Evolutionary conservation across 2,329 filamentous ascomycete genomes (phyloP), one percentile per base, ranked within the genome.

Genomic region (Emergomyces orientalis): DNA sequence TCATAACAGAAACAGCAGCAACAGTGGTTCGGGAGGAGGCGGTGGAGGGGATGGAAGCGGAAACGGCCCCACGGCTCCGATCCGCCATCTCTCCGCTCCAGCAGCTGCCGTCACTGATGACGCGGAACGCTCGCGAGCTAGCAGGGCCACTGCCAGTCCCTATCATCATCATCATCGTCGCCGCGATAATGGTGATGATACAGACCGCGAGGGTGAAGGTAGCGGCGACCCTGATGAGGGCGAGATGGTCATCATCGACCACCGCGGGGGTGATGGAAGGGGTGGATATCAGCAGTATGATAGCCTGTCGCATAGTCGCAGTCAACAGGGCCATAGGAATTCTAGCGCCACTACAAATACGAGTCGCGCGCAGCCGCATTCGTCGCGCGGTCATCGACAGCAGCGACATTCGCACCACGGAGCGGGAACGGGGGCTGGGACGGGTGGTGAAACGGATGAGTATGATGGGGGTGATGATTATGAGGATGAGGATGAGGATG

Each of bases 401-500:
- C 56, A 43, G n/a, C 58, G 43, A 7, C 30, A 32, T 30, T 59
- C 39, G 17, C 22, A 22, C 19, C 34, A 25, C 5, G 56, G 56
- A 17, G 14, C 54, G 65, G 80, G 84, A 63, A 81, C 82, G 6
- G n/a, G 55, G n/a, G 13, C 54, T 65, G 80, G 84, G 63, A 81
- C 82, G 3, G 43, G 22, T 13, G 52, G 25, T 22, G 62, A 52
- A 45, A 57, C 43, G 47, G 63, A 63, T 51, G 64, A 60, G 39
- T 66, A 67, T 59, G 63, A 66, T 60, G 63, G 56, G 7, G 64
- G 65, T 39, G 63, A 63, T 58, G 55, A 57, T 57, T 58, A 63
- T 57, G 51, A 54, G 2, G 51, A 54, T 11, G 64, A 65, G 45
- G 58, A 63, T 19, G 66, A 60, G 19, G 65, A 66, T 22, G 65